Evolutionary conservation across 441 rosid genomes (phyloP).

Genomic region (Biscutella laevigata): DNA sequence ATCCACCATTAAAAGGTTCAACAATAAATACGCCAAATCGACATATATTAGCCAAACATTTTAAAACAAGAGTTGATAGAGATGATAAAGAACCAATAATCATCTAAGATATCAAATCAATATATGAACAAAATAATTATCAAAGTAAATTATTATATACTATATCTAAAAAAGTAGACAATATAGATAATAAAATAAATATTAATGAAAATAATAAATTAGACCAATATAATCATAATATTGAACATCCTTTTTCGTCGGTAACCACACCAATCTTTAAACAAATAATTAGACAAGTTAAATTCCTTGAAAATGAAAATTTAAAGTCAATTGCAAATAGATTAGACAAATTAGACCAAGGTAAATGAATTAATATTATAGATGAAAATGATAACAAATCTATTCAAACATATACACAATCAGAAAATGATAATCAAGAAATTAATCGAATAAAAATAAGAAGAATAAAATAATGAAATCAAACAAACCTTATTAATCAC

Average conservation of each 20-base stretch:
- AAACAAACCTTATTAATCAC: background rate
- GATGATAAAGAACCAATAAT: background rate
- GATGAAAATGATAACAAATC: background rate
- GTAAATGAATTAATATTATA: background rate
- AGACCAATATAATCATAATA: background rate
- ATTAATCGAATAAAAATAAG: background rate
- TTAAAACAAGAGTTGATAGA: background rate
- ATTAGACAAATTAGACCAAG: background rate
- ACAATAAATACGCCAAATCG: rapidly evolving
- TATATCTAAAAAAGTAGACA: background rate
- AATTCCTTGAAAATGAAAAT: background rate
- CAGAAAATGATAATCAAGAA: background rate
- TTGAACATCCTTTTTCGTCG: background rate
- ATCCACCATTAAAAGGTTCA: background rate
- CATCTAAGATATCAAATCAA: background rate
- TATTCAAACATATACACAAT: background rate
- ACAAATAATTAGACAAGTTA: background rate
- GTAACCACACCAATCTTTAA: background rate
- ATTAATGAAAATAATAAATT: background rate
- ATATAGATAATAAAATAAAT: background rate
- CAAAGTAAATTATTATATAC: background rate
- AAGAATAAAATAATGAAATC: background rate
- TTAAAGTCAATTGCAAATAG: background rate
- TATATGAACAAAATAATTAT: background rate
- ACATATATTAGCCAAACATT: background rate